Evolutionary conservation across 2,329 filamentous ascomycete genomes (phyloP).

Genomic region (Sclerotinia sclerotiorum): DNA sequence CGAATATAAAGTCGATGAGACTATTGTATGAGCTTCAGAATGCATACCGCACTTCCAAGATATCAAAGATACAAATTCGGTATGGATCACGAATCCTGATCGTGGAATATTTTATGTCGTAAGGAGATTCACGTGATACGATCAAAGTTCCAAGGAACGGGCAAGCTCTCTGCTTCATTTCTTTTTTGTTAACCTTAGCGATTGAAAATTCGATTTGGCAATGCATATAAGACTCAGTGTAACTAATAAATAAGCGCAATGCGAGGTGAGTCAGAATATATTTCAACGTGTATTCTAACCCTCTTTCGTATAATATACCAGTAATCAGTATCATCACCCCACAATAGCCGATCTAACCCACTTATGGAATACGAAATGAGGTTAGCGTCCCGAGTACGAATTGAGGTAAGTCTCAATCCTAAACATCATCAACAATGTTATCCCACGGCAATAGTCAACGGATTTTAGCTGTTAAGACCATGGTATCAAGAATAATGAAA

Average conservation of each 20-base stretch:
- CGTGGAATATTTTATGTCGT: no score
- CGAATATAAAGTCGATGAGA: neutral
- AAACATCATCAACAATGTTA: neutral
- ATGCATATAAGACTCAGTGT: neutral
- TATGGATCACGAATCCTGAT: no score
- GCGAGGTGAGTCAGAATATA: neutral
- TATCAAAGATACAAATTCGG: no score
- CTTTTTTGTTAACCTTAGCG: neutral
- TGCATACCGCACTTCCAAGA: no score
- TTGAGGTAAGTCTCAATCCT: neutral
- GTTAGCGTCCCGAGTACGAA: neutral
- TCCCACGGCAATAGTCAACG: neutral
- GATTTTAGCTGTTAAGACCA: neutral
- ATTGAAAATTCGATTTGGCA: neutral
- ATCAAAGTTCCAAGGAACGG: no score
- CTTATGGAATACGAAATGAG: neutral
- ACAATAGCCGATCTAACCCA: neutral
- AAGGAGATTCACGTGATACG: no score
- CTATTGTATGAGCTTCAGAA: no score
- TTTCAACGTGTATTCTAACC: neutral
- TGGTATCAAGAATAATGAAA: neutral
- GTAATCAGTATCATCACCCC: no score
- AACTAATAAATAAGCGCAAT: neutral
- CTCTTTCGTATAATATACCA: neutral
- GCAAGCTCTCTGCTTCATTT: neutral